phyloP scores from a whole-genome alignment of 75 land plant species.

The Sequoiadendron giganteum region DNA sequence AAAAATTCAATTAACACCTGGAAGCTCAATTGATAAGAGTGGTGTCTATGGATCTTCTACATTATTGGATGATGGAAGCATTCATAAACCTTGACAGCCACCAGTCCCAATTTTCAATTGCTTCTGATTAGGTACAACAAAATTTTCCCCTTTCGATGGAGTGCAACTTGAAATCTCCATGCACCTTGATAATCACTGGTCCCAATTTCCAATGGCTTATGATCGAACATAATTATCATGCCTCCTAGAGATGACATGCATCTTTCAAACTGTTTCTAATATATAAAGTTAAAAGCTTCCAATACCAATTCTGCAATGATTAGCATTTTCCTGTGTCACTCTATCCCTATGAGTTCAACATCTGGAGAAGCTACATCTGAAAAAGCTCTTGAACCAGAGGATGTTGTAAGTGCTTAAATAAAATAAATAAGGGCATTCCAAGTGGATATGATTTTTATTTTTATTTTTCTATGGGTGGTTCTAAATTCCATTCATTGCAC shows the following conservation, averaged over 20 bases:
- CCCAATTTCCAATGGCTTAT: too few species aligned
- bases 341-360: not conserved
- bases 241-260: too few species aligned
- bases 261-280: too few species aligned
- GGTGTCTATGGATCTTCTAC: not conserved
- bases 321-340: too few species aligned
- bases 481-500: not conserved
- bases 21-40: not conserved
- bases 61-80: not conserved
- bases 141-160: too few species aligned
- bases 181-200: too few species aligned
- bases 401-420: slow-evolving; percentile 25
- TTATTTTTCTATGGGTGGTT: not conserved
- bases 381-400: slow-evolving; percentile 24
- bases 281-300: too few species aligned
- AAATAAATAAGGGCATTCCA: not conserved
- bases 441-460: not conserved
- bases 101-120: too few species aligned
- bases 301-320: too few species aligned
- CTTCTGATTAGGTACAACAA: too few species aligned
- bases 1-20: not conserved
- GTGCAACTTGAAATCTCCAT: too few species aligned
- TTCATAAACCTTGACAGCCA: not conserved
- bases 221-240: too few species aligned
- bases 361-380: slow-evolving; percentile 7